A percentile compares a stretch with the other conserved stretches of the same genome.
Conservation (phyloP, 352 stramenopile genomes). For the Halophytophthora batemanensis region DNA sequence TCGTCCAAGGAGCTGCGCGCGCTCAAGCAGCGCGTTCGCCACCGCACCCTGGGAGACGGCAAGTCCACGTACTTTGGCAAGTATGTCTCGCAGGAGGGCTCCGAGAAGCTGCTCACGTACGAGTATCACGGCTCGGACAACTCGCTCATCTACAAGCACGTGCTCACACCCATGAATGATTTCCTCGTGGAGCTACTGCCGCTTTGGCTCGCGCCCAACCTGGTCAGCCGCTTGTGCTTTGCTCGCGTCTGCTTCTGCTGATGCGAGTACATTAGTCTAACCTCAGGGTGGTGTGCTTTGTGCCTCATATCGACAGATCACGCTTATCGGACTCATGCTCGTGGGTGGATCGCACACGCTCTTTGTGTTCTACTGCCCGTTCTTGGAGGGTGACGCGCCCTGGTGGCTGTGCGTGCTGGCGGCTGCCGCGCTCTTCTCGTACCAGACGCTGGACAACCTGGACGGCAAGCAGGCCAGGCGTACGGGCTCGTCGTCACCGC, state of each 20-base stretch:
- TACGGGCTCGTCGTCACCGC: conserved; percentile 73
- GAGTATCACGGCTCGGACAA: conserved; percentile 85
- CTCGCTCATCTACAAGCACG: conserved; percentile 85
- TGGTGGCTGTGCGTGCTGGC: conserved; percentile 68
- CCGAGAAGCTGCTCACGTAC: conserved; percentile 83
- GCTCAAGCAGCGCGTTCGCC: conserved; percentile 68
- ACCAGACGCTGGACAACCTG: conserved; percentile 86
- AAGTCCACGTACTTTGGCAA: conserved; percentile 89
- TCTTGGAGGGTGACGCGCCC: conserved; percentile 65
- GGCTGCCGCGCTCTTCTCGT: conserved; percentile 60
- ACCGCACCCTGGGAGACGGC: conserved; percentile 60
- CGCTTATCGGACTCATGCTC: conserved; percentile 61
- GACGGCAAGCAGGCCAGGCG: conserved; percentile 81
- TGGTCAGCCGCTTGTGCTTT: conserved; percentile 22
- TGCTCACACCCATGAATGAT: conserved; percentile 87
- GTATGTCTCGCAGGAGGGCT: conserved; percentile 83
- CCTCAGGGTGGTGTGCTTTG: too few relatives aligned
- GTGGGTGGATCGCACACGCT: conserved; percentile 61
- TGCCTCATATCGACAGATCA: conserved; percentile 41
- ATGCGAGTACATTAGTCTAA: too few relatives aligned
- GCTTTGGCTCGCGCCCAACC: conserved; percentile 78
- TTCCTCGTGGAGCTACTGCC: conserved; percentile 70
- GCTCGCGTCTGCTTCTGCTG: too few relatives aligned
- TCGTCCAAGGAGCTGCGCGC: conserved; percentile 30
- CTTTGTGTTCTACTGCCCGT: conserved; percentile 69